Evolutionary conservation across 495 filamentous ascomycete species (phyloP), one percentile per base, ranked within the genome.

Genomic region (Penicillium alfredii): DNA sequence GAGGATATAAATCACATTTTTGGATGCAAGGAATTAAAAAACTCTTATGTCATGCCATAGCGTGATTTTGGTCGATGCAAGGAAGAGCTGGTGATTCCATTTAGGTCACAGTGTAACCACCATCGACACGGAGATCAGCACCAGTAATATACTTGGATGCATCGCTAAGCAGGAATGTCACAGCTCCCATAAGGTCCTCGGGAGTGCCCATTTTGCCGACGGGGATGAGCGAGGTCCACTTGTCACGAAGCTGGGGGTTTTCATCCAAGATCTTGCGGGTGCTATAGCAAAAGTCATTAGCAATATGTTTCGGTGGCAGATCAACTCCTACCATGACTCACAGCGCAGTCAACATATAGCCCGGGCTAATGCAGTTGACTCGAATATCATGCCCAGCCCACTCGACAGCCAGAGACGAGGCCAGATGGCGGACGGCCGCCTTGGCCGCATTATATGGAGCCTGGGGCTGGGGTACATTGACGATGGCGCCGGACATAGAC

Each of bases 261-360:
- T 94, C 85, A 37, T 94, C 82, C 20, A 96, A 74, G 45, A 97
- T 95, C 64, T 93, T 94, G 64, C 89, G 79, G 12, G 90, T 96
- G 23, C 88, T 93, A 44, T 31, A 38, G 39, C 28, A 38, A 43
- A 33, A 16, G 7, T 25, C 5, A 25, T 25, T 25, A 25, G 23
- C 11, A 20, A 28, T 19, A 13, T 18, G 14, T 10, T 29, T 35
- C 30, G 11, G 57, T 35, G 55, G 42, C 38, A 48, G 22, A n/a
- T n/a, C n/a, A n/a, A 19, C 22, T 20, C 14, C 9, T 29, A 20
- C 24, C 7, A 19, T 22, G 4, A 71, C 74, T 71, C 3, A 67
- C 87, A 97, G 61, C 30, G 88, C 87, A 12, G 90, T 97, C 46
- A 94, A 64, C 89, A 94, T 93, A 60, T 95, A 95, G 12, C 88